These are phyloP conservation scores for Psidium guajava DNA, from an alignment of 345 rosid species.

Conservation along the genomic window DNA sequence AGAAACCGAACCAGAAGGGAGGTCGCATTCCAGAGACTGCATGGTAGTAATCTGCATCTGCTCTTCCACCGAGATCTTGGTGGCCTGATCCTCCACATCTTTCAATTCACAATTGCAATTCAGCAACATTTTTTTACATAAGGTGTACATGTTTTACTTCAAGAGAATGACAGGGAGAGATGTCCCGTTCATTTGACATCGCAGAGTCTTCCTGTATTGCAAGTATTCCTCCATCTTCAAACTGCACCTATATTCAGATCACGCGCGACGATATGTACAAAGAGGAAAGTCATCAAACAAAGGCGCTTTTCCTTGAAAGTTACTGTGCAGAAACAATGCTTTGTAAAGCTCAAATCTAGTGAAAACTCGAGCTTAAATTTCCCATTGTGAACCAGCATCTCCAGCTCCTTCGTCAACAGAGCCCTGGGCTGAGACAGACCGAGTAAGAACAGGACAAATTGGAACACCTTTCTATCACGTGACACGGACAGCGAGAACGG, in stretches of 20 bases:
- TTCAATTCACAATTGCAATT: not conserved
- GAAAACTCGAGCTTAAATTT: not conserved
- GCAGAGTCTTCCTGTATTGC: slow-evolving; percentile 65
- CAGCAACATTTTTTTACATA: not conserved
- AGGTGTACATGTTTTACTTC: not conserved
- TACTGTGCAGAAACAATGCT: not conserved
- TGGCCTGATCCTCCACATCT: slow-evolving; percentile 82
- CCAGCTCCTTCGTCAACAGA: not conserved
- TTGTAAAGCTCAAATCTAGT: not conserved
- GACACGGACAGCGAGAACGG: not conserved
- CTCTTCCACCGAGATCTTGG: slow-evolving; percentile 60
- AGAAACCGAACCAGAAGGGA: slow-evolving; percentile 21
- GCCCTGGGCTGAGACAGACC: not conserved
- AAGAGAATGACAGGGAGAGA: not conserved
- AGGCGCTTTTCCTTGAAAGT: not conserved
- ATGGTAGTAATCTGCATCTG: slow-evolving; percentile 44
- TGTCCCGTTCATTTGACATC: slow-evolving; percentile 70
- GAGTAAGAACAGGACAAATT: not conserved
- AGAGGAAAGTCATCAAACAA: not conserved
- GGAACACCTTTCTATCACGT: not conserved
- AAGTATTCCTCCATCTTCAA: slow-evolving; percentile 69
- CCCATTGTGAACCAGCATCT: not conserved
- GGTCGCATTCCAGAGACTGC: slow-evolving; percentile 46
- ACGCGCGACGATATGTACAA: not conserved
- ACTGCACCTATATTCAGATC: not conserved